Evolutionary conservation across 164 flowering plant genomes (phyloP).

Genomic region (Kalanchoe fedtschenkoi): DNA sequence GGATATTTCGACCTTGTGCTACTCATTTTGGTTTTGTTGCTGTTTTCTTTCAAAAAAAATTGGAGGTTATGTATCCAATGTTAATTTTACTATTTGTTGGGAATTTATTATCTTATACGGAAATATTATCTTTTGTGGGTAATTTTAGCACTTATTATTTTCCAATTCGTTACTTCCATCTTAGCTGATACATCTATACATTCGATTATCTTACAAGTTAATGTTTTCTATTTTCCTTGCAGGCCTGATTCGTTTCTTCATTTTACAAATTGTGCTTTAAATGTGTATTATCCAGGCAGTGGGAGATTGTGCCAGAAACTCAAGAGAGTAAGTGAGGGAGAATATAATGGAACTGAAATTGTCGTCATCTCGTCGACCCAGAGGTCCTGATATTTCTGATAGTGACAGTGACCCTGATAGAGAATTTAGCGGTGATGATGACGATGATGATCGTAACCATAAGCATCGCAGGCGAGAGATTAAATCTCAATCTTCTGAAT

Average conservation of each 20-base stretch:
- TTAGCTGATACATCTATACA: neutral
- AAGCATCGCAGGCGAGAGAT: conserved; percentile 81
- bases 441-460: conserved; percentile 81
- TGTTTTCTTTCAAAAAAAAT: neutral
- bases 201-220: neutral
- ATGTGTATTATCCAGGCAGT: neutral
- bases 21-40: neutral
- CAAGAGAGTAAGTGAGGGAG: conserved; percentile 5
- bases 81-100: neutral
- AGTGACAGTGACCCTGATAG: conserved; percentile 63
- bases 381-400: conserved; percentile 43
- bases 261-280: neutral
- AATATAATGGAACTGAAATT: conserved; percentile 37
- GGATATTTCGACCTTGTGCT: neutral
- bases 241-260: neutral
- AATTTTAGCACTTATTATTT: no score
- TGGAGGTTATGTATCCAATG: neutral
- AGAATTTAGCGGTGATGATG: conserved; percentile 83
- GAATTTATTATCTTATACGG: no score
- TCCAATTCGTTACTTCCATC: neutral
- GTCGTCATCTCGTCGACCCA: conserved; percentile 41
- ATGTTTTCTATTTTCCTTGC: neutral
- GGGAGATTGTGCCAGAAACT: neutral
- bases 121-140: no score
- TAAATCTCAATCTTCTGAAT: conserved; percentile 56